Evolutionary conservation across 768 basidiomycete species (phyloP), one percentile per base, ranked within the genome.

Genomic region (Tulasnella calospora): DNA sequence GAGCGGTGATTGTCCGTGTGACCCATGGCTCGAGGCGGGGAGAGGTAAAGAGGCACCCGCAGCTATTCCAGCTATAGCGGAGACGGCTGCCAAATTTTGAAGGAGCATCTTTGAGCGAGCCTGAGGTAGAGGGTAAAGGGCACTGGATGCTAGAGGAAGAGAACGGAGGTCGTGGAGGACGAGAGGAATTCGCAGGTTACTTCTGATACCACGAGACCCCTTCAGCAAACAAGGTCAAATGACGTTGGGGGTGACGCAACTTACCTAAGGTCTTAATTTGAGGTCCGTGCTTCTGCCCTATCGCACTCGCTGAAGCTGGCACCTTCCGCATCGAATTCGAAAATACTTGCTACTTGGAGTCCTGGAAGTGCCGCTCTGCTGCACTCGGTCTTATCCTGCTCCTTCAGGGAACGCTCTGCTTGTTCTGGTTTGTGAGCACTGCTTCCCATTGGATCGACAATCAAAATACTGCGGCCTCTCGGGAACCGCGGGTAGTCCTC

Each of bases 1-100:
- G 61, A 67, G 61, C 13, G 61, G 61, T 67, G 30, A 67, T 67
- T 67, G 61, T 67, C 10, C 61, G 61, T 67, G 61, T 67, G 61
- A 67, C 30, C 61, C 33, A 9, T 33, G 13, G 61, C 33, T 67
- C 23, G 51, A 51, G 13, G 30, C 4, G 2, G 10, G 12, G 12
- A 30, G 3, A 67, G 61, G 61, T 35, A 67, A 67, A 27, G 61
- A 67, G 33, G 33, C 61, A 67, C 61, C 61, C 5, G 61, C 61
- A 27, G 61, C 61, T 67, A 67, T 67, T 67, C 61, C 61, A 30
- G 61, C 61, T 15, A 67, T 67, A 35, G 61, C 61, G n/a, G 61
- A 30, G 17, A 67, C 61, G 2, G 61, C 27, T 19, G 61, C 61
- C 19, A 67, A 30, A 67, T 27, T 67, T 67, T 35, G 61, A 33